Evolutionary conservation across 768 basidiomycete species (phyloP).

Genomic region (Rhodocollybia butyracea): DNA sequence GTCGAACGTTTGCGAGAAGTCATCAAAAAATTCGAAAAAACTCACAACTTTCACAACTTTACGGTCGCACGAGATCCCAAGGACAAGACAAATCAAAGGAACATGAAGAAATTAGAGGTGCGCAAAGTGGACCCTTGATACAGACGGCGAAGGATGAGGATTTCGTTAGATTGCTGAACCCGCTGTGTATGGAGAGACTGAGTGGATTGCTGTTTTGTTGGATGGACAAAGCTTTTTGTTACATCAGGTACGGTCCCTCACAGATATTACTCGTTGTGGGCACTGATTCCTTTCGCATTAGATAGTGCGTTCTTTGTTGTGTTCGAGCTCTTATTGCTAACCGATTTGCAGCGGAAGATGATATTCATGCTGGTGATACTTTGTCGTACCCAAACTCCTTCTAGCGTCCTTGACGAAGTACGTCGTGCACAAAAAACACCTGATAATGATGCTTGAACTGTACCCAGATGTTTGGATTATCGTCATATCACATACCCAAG

Average conservation of each 20-base stretch:
- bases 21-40: slow-evolving; percentile 72
- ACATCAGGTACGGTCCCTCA: slow-evolving; percentile 66
- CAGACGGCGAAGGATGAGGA: neutral
- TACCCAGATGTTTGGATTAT: slow-evolving; percentile 70
- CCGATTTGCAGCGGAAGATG: slow-evolving; percentile 84
- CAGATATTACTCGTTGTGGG: neutral
- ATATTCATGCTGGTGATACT: slow-evolving; percentile 81
- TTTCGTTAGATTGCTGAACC: slow-evolving; percentile 71
- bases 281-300: slow-evolving; percentile 15
- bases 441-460: neutral
- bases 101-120: slow-evolving; percentile 87
- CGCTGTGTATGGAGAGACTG: slow-evolving; percentile 84
- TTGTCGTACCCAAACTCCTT: slow-evolving; percentile 72
- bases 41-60: slow-evolving; percentile 98
- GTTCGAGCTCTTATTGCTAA: slow-evolving; percentile 8
- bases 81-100: slow-evolving; percentile 79
- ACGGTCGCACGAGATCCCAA: slow-evolving; percentile 84
- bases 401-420: slow-evolving; percentile 73
- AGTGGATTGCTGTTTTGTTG: slow-evolving; percentile 92
- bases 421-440: neutral
- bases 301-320: slow-evolving; percentile 41
- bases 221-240: slow-evolving; percentile 99
- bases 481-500: slow-evolving; percentile 83
- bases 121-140: neutral
- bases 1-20: slow-evolving; percentile 54